Percentiles rank a stretch among this genome's conserved stretches.
These are phyloP conservation scores for Ilyonectria robusta DNA, from an alignment of 2,329 filamentous ascomycete genomes.

Conservation along the genomic window DNA sequence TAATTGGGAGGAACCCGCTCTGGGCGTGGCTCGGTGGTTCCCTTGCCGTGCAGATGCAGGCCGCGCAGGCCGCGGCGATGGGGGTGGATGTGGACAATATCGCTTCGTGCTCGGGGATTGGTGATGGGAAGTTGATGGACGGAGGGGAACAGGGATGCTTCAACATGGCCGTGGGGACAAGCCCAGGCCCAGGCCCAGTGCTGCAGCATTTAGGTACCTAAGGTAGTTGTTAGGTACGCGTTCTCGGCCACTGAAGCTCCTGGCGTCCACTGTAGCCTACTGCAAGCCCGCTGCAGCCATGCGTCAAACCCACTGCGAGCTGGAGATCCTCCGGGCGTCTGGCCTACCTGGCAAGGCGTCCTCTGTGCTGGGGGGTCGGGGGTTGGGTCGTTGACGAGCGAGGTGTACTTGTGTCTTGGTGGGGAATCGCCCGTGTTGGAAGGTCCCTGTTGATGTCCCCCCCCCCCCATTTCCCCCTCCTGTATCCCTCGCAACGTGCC, in stretches of 20 bases:
- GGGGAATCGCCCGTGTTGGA: constrained; percentile 36
- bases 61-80: not conserved
- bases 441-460: constrained; percentile 30
- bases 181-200: not conserved
- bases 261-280: constrained; percentile 31
- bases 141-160: not conserved
- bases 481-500: not conserved
- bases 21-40: not conserved
- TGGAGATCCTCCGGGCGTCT: constrained; percentile 9
- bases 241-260: constrained; percentile 34
- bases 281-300: constrained; percentile 19
- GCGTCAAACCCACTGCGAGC: constrained; percentile 7
- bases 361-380: constrained; percentile 32
- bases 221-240: not conserved
- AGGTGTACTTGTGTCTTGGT: constrained; percentile 39
- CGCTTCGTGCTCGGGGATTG: not conserved
- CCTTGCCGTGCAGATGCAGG: not conserved
- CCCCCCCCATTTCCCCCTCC: not conserved
- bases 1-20: not conserved
- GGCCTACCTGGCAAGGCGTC: constrained; percentile 10
- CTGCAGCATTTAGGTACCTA: not conserved
- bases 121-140: not conserved
- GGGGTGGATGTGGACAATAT: not conserved
- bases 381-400: constrained; percentile 35
- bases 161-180: not conserved